These are phyloP conservation scores for Brassica juncea DNA, from an alignment of 345 rosid genomes.

Conservation along the genomic window DNA sequence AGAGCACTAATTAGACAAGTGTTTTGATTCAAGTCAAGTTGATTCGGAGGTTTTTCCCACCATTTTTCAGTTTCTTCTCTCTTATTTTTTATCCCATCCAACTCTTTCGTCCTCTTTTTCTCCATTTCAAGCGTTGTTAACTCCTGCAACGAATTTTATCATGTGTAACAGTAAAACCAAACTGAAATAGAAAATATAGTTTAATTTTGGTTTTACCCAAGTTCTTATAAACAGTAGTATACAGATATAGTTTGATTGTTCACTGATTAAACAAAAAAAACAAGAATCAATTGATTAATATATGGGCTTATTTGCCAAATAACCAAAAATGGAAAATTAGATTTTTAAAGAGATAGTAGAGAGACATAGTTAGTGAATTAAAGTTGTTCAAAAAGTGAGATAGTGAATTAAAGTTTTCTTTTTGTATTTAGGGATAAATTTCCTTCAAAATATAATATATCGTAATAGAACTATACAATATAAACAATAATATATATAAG, in stretches of 20 bases:
- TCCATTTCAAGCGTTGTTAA: conserved; percentile 40
- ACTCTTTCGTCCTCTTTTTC: conserved; percentile 40
- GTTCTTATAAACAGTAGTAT: background rate
- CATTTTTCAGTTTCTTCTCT: conserved; percentile 34
- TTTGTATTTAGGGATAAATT: no score
- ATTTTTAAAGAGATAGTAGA: no score
- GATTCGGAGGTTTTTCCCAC: conserved; percentile 56
- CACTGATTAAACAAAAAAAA: background rate
- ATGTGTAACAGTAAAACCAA: background rate
- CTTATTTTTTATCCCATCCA: conserved; percentile 32
- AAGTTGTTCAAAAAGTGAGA: no score
- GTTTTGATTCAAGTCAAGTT: conserved; percentile 40
- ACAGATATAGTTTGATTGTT: background rate
- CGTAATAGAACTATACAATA: background rate
- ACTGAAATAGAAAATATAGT: background rate
- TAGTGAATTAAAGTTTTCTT: no score
- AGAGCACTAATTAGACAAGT: conserved; percentile 38
- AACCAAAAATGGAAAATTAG: no score
- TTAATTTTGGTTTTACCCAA: background rate
- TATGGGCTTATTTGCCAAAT: no score
- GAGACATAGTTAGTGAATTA: no score
- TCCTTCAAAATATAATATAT: no score
- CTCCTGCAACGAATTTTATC: background rate
- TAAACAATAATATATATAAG: background rate
- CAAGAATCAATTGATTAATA: background rate